Conservation (phyloP, 345 rosid genomes). For the Microthlaspi erraticum region DNA sequence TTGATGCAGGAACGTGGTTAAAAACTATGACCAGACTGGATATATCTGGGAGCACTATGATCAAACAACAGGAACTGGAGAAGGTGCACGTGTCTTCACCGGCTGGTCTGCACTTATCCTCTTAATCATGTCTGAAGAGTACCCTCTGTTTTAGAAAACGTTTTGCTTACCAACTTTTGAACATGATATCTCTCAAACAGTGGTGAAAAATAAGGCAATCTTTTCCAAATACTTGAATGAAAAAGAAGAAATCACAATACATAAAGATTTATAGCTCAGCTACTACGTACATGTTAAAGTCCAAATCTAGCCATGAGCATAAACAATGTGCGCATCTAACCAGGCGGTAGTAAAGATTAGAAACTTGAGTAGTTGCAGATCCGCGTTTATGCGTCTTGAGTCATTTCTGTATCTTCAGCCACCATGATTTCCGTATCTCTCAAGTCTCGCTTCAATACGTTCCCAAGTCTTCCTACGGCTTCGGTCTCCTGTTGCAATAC, state of each 20-base stretch:
- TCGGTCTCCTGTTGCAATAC: slow-evolving; percentile 93
- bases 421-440: slow-evolving; percentile 87
- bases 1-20: slow-evolving; percentile 72
- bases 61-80: slow-evolving; percentile 75
- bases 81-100: slow-evolving; percentile 76
- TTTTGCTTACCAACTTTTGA: slow-evolving; percentile 27
- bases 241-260: slow-evolving; percentile 21
- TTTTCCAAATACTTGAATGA: slow-evolving; percentile 13
- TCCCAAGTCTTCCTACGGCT: slow-evolving; percentile 86
- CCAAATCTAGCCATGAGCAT: slow-evolving; percentile 32
- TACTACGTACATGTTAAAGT: slow-evolving; percentile 32
- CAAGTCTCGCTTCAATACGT: slow-evolving; percentile 78
- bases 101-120: slow-evolving; percentile 86
- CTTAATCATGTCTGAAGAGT: slow-evolving; percentile 78
- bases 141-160: too few relatives aligned
- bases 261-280: slow-evolving; percentile 31
- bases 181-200: background rate
- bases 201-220: slow-evolving; percentile 22
- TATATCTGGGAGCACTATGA: slow-evolving; percentile 93
- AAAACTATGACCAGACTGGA: slow-evolving; percentile 75
- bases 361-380: slow-evolving; percentile 22
- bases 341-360: background rate
- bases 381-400: slow-evolving; percentile 38
- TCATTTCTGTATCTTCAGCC: slow-evolving; percentile 76
- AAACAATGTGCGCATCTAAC: slow-evolving; percentile 12